Conservation (phyloP, 2,329 filamentous ascomycete genomes). For the Chrysosporium keratinophilum region DNA sequence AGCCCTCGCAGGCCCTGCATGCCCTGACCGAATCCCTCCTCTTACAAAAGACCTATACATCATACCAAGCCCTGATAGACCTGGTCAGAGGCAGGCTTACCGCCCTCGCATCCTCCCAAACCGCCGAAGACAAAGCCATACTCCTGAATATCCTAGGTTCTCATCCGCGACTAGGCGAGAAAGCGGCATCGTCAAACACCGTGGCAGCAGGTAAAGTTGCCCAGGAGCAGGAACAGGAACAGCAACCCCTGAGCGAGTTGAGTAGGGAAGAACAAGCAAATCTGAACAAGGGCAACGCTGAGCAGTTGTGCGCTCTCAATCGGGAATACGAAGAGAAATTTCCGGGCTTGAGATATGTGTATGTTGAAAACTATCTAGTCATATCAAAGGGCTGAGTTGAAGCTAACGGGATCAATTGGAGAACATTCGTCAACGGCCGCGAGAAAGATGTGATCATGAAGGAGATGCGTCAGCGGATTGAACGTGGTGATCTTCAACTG, state of each 20-base stretch:
- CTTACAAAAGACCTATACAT: conserved; percentile 45
- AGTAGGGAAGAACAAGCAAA: conserved; percentile 74
- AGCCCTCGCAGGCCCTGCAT: conserved; percentile 67
- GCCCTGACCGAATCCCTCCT: conserved; percentile 59
- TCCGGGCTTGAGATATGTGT: conserved; percentile 74
- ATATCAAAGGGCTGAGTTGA: conserved; percentile 1
- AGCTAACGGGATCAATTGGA: conserved; percentile 20
- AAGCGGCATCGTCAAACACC: conserved; percentile 33
- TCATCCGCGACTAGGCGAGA: conserved; percentile 71
- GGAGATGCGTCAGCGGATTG: conserved; percentile 69
- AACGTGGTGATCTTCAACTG: conserved; percentile 50
- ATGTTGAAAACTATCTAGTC: conserved; percentile 19
- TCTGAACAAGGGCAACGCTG: conserved; percentile 37
- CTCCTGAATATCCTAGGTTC: conserved; percentile 66
- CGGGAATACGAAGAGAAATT: conserved; percentile 68
- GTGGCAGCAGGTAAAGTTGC: not conserved
- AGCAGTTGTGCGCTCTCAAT: conserved; percentile 55
- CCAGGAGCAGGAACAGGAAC: conserved; percentile 62
- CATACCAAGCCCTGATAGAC: conserved; percentile 60
- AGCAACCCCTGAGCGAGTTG: conserved; percentile 49
- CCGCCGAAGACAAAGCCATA: conserved; percentile 41
- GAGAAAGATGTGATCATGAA: conserved; percentile 63
- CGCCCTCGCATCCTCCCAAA: conserved; percentile 45
- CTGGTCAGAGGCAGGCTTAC: conserved; percentile 55
- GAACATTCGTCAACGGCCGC: conserved; percentile 79